Evolutionary conservation across 2,329 filamentous ascomycete species (phyloP), one percentile per base, ranked within the genome.

Genomic region (Xylariaceae sp.): DNA sequence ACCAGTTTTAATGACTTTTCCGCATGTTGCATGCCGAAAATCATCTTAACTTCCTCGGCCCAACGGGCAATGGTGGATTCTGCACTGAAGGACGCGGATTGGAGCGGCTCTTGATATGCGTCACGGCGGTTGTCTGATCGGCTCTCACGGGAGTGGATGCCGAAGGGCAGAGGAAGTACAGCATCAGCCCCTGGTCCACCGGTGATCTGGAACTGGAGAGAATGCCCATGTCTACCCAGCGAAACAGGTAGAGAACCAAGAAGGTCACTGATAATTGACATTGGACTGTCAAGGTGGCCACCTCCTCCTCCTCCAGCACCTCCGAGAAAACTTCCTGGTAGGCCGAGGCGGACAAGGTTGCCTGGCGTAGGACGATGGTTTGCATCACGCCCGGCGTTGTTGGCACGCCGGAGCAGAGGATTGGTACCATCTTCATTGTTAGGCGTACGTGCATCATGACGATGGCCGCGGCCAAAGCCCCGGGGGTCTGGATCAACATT

Each of bases 41-140:
- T 70, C 57, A 98, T 79, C 43, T 82, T 80, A 7, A 88, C 81
- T 57, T 96, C 93, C 52, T 95, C 87, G 52, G 84, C 77, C 81
- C 93, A 98, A 40, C 92, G 80, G 33, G 73, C 70, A 35, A 72
- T 67, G 1, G 92, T 96, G 7, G 75, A 69, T 23, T 77, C 75
- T 7, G 86, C 70, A 14, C 70, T 64, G 56, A 96, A 96, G 3
- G 77, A 67, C 17, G 89, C 80, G 10, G 86, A 82, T 46, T 83
- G 80, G n/a, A 75, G 68, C 10, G 82, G 82, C 37, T 85, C 81
- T 49, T 71, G 61, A 43, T 64, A 57, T 23, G 59, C 47, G 15
- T 73, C 70, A 10, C 70, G 64, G 16, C 72, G 68, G 24, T 59
- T 57, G 14, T 75, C 71, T 14, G 57, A 51, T n/a, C 69, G 58